A percentile compares a stretch with the other conserved stretches of the same genome.
These are phyloP conservation scores for Heterobasidion annosum DNA, from an alignment of 1,284 basidiomycete genomes.

Conservation along the genomic window DNA sequence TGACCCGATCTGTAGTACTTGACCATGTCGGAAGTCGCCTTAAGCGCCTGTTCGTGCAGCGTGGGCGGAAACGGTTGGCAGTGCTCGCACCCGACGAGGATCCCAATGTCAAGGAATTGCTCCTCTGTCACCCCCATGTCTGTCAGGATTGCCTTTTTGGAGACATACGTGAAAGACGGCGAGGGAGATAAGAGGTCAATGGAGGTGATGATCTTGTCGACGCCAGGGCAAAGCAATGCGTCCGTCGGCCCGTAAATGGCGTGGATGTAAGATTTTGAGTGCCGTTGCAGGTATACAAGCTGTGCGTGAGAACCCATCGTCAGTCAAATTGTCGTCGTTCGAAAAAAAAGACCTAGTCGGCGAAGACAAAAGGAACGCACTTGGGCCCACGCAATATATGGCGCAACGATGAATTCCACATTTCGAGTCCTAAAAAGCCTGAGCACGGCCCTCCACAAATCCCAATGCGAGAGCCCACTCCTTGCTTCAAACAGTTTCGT, in stretches of 20 bases:
- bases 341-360: not conserved
- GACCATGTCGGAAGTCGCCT: slow-evolving; percentile 82
- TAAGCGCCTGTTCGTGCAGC: slow-evolving; percentile 71
- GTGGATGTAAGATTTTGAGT: slow-evolving; percentile 91
- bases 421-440: slow-evolving; percentile 92
- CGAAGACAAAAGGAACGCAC: slow-evolving; percentile 33
- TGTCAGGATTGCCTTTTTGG: slow-evolving; percentile 69
- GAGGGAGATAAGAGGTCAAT: slow-evolving; percentile 63
- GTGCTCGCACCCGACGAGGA: slow-evolving; percentile 88
- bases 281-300: slow-evolving; percentile 91
- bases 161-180: slow-evolving; percentile 78
- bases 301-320: slow-evolving; percentile 20
- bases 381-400: slow-evolving; percentile 92
- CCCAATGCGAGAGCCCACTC: slow-evolving; percentile 66
- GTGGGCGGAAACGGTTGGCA: slow-evolving; percentile 83
- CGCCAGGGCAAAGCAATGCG: slow-evolving; percentile 81
- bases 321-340: not conserved
- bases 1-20: slow-evolving; percentile 85
- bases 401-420: slow-evolving; percentile 94
- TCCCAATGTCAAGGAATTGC: slow-evolving; percentile 91
- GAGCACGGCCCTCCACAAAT: slow-evolving; percentile 88
- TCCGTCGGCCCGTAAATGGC: slow-evolving; percentile 91
- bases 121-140: slow-evolving; percentile 80
- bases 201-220: slow-evolving; percentile 88
- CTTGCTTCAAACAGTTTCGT: slow-evolving; percentile 75